Evolutionary conservation across 306 rosid species (phyloP), one percentile per base, ranked within the genome.

Genomic region (Fagus crenata): DNA sequence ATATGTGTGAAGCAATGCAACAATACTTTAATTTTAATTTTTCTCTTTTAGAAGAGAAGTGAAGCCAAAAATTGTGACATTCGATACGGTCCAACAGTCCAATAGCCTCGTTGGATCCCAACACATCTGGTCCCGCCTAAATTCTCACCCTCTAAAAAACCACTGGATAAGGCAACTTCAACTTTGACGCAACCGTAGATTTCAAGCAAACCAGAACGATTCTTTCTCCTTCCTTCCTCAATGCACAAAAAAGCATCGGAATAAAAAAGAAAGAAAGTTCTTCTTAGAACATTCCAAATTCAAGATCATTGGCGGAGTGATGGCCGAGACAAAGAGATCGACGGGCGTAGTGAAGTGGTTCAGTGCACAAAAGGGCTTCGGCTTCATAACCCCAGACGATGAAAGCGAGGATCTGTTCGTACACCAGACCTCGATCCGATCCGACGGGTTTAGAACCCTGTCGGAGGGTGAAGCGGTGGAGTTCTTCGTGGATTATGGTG

Each of bases 301-400:
- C 79, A 35, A 14, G 78, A 79, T 81, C 32, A n/a, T 12, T 65
- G 32, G 13, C 65, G 5, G 13, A 12, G 7, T 78, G 73, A 92
- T 92, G 96, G 92, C 86, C 32, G 85, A 84, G 77, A 65, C 60
- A 41, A 69, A 22, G 69, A 85, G 91, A 84, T 80, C 84, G 17
- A 84, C 81, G 36, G 96, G 97, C 56, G 89, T 87, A 2, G 96
- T 90, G n/a, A 90, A 78, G 82, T 93, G 97, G 97, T 89, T 93
- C 87, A 93, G 86, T 73, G 85, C 91, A 0, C 87, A 89, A 72
- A 90, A 86, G 60, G 97, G 97, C 4, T 92, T 87, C 82, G 96
- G 97, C 61, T 92, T 92, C 88, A 92, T 92, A 17, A 83, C 90
- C 32, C 90, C 96, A 1, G 83, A 87, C 18, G 91, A 83, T 5